A percentile compares a stretch with the other conserved stretches of the same genome.
These are phyloP conservation scores for Oryza glumipatula DNA, from an alignment of 176 grass and related monocot species.

Conservation along the genomic window DNA sequence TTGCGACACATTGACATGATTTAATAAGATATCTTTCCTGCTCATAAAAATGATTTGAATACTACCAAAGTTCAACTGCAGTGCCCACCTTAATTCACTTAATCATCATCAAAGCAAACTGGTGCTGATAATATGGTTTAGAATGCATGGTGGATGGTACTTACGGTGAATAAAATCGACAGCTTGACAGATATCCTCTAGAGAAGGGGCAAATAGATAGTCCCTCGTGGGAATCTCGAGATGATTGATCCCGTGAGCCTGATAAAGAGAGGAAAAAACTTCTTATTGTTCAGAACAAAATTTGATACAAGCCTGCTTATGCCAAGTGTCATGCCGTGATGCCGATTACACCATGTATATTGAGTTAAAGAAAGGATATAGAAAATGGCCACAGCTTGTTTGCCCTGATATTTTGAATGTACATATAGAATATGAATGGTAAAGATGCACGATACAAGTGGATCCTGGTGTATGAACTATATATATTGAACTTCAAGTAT, in stretches of 20 bases:
- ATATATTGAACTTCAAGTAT: not conserved
- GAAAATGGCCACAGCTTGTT: not conserved
- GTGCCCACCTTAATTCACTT: not conserved
- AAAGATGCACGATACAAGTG: not conserved
- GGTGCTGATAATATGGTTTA: not conserved
- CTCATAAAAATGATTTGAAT: not conserved
- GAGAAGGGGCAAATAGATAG: conserved; percentile 83
- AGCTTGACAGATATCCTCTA: conserved; percentile 68
- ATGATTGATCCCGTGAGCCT: conserved; percentile 78
- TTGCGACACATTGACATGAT: not conserved
- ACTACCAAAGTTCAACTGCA: not conserved
- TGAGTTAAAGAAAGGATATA: not conserved
- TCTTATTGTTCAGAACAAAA: not conserved
- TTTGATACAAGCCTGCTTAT: not conserved
- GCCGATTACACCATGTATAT: not conserved
- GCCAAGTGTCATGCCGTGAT: conserved; percentile 15
- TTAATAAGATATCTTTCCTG: conserved; percentile 12
- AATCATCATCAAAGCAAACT: not conserved
- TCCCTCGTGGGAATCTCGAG: conserved; percentile 88
- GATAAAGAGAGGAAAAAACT: conserved; percentile 23
- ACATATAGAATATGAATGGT: not conserved
- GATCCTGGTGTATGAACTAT: not conserved
- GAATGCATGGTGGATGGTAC: conserved; percentile 13
- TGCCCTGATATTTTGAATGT: not conserved
- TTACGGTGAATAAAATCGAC: conserved; percentile 92